Evolutionary conservation across 164 flowering plant species (phyloP).

Genomic region (Akebia trifoliata): DNA sequence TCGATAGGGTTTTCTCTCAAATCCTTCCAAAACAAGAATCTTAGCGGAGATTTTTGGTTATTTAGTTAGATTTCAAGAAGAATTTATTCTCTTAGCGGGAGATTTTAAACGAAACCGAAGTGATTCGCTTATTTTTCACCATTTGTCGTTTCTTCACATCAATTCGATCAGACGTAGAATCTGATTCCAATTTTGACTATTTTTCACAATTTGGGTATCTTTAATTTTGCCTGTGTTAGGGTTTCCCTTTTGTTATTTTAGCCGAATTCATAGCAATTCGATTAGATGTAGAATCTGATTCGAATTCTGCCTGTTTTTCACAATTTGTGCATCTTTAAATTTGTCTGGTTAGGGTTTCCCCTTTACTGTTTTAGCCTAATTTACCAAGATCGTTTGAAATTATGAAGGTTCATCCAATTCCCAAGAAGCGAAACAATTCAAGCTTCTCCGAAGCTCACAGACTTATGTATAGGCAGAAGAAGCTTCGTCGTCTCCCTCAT

Average conservation of each 20-base stretch:
- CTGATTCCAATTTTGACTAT: too few species aligned
- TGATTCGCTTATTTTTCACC: neutral
- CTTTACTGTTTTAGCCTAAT: neutral
- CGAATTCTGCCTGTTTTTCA: too few species aligned
- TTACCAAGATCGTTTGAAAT: neutral
- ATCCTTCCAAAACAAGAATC: neutral
- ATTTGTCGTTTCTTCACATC: neutral
- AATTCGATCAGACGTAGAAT: too few species aligned
- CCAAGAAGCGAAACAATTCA: slow-evolving; percentile 44
- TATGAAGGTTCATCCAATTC: slow-evolving; percentile 48
- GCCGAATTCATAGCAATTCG: too few species aligned
- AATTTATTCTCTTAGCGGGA: neutral
- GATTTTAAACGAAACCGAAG: too few species aligned
- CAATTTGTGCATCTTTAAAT: slow-evolving; percentile 4
- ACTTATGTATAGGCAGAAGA: slow-evolving; percentile 34
- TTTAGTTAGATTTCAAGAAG: neutral
- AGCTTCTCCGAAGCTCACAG: slow-evolving; percentile 12
- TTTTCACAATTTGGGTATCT: too few species aligned
- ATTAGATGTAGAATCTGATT: too few species aligned
- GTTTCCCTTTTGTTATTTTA: too few species aligned
- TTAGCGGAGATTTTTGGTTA: neutral
- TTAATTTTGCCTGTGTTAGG: too few species aligned
- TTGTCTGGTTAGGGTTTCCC: neutral
- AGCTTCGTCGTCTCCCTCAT: slow-evolving; percentile 80
- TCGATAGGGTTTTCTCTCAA: too few species aligned